Evolutionary conservation across 441 rosid genomes (phyloP).

Genomic region (Populus trichocarpa): DNA sequence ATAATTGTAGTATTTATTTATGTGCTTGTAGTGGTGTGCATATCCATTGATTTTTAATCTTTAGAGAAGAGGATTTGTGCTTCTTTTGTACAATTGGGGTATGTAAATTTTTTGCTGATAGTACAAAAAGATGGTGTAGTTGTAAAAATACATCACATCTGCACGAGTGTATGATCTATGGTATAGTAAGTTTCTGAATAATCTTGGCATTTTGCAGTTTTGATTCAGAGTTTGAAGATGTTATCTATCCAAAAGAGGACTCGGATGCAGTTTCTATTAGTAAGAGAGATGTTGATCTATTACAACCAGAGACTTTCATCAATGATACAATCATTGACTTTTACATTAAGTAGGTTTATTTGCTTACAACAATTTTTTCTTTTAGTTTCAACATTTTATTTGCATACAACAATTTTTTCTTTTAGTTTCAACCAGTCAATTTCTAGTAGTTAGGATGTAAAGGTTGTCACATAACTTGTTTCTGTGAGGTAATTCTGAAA

Average conservation of each 20-base stretch:
- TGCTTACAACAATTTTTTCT: not conserved
- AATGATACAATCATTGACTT: conserved; percentile 96
- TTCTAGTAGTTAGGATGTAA: not conserved
- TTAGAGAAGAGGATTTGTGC: not conserved
- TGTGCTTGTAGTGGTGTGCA: not conserved
- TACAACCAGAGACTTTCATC: conserved; percentile 75
- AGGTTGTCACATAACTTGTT: not conserved
- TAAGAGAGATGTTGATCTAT: conserved; percentile 76
- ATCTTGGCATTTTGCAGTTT: conserved; percentile 55
- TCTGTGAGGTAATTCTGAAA: not conserved
- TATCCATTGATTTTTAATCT: not conserved
- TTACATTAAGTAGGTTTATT: conserved; percentile 66
- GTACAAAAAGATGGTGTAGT: not conserved
- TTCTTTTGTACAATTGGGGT: not conserved
- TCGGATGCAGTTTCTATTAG: conserved; percentile 75
- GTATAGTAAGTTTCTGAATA: conserved; percentile 13
- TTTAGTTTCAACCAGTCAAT: not conserved
- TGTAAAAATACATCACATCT: not conserved
- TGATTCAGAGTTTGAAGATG: conserved; percentile 74
- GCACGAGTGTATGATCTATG: not conserved
- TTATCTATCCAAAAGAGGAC: conserved; percentile 84
- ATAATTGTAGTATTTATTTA: not conserved
- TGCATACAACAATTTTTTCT: not conserved
- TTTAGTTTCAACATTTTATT: too few species aligned
- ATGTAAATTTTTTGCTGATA: not conserved